phyloP scores from a whole-genome alignment of 495 filamentous ascomycete species.

The Penicillium atrosanguineum region DNA sequence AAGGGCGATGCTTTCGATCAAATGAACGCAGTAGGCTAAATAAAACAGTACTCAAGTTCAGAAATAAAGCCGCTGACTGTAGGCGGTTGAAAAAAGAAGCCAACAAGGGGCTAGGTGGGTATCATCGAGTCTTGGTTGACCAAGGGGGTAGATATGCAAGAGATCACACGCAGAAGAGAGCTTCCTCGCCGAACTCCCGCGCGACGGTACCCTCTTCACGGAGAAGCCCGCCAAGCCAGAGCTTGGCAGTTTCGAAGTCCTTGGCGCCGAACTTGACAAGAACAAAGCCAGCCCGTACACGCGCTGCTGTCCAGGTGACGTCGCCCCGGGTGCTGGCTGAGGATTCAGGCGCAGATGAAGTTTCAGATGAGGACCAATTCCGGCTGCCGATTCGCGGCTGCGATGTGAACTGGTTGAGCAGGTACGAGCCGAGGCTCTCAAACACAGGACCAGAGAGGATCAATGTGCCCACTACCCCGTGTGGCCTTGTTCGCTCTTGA shows the following conservation, averaged over 20 bases:
- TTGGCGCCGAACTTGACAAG: slow-evolving; percentile 80
- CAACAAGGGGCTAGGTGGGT: slow-evolving; percentile 5
- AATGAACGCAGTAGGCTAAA: slow-evolving; percentile 14
- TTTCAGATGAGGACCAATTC: slow-evolving; percentile 58
- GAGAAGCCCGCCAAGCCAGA: slow-evolving; percentile 59
- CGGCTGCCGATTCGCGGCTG: slow-evolving; percentile 82
- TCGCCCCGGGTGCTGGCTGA: slow-evolving; percentile 49
- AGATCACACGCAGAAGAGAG: slow-evolving; percentile 54
- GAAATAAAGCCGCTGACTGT: slow-evolving; percentile 6
- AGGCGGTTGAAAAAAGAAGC: slow-evolving; percentile 7
- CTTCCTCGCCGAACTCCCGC: slow-evolving; percentile 61
- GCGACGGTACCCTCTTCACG: slow-evolving; percentile 55
- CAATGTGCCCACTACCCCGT: slow-evolving; percentile 75
- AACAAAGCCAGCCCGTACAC: slow-evolving; percentile 72
- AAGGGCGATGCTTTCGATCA: slow-evolving; percentile 3
- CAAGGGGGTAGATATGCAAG: slow-evolving; percentile 4
- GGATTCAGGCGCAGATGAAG: slow-evolving; percentile 29
- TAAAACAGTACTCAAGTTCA: not conserved
- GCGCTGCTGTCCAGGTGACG: slow-evolving; percentile 83
- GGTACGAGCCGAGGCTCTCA: slow-evolving; percentile 60
- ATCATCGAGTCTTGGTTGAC: slow-evolving; percentile 10
- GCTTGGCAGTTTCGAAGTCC: slow-evolving; percentile 59
- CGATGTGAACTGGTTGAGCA: slow-evolving; percentile 69
- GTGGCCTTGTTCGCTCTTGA: slow-evolving; percentile 40
- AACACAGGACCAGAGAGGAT: slow-evolving; percentile 76